These are phyloP conservation scores for Cytospora piceicola DNA, from an alignment of 2,329 filamentous ascomycete genomes.

Conservation along the genomic window DNA sequence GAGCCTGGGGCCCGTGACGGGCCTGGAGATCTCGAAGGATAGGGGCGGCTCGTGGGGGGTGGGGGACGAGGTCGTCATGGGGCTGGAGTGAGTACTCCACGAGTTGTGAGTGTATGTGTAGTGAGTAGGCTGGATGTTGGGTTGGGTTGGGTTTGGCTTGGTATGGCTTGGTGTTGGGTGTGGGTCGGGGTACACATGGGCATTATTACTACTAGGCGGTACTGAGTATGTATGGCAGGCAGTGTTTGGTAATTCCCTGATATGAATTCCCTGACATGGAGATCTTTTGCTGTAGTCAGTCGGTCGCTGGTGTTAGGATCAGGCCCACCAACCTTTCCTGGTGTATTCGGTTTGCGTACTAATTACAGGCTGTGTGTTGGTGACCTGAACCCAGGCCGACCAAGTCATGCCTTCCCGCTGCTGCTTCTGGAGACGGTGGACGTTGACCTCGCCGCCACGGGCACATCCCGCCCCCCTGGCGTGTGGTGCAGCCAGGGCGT, in stretches of 20 bases:
- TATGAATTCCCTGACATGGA: no score
- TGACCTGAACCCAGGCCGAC: slow-evolving; percentile 8
- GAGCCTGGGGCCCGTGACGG: slow-evolving; percentile 48
- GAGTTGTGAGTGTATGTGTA: no score
- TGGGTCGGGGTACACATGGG: no score
- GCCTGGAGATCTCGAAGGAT: slow-evolving; percentile 57
- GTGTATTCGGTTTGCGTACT: no score
- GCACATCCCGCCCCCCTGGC: background rate
- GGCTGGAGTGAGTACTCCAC: slow-evolving; percentile 67
- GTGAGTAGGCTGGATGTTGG: background rate
- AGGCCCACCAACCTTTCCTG: no score
- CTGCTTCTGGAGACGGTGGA: background rate
- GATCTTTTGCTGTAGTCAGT: no score
- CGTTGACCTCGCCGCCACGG: slow-evolving; percentile 11
- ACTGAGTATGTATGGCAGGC: no score
- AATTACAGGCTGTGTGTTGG: background rate
- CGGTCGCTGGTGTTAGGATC: no score
- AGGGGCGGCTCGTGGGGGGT: slow-evolving; percentile 71
- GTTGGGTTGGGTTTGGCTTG: background rate
- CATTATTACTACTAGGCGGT: no score
- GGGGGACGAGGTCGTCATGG: slow-evolving; percentile 84
- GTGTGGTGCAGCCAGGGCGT: background rate
- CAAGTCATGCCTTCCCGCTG: background rate
- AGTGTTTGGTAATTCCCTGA: no score
- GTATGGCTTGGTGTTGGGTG: background rate